Base-by-base conservation (phyloP, 805 yeast genomes). In the Myxozyma lipomycoides region DNA sequence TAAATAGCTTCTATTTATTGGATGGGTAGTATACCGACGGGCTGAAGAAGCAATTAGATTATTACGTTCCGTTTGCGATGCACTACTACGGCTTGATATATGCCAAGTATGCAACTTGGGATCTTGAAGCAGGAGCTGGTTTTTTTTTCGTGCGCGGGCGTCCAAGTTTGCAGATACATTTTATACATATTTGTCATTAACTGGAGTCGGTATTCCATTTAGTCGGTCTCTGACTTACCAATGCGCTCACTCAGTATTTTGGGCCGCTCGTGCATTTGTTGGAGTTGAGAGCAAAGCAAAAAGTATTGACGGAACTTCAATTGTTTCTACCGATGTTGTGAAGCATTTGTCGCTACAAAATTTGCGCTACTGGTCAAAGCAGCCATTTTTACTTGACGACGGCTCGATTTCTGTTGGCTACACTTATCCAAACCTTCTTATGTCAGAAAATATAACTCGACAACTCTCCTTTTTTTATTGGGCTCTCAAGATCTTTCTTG, bases 1-100 rank as follows among this genome's bases (percentile, higher is more conserved):
- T 67, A 5, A 65, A 65, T 25, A 24, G 28, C 2, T 55, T 58
- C 43, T 64, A 66, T 43, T 32, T 67, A 19, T 52, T 49, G 6
- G 67, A 64, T 40, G 70, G 70, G 2, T 66, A 68, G 69, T 66
- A 65, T 49, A 58, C 64, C 18, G 70, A 67, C 57, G 70, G 70
- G 23, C 42, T 48, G 19, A 43, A 46, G 9, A 38, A 41, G 19
- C 48, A 62, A 32, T 61, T 64, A 35, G 70, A 67, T 46, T 61
- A 66, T 51, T 67, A 67, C 47, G 63, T 64, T 43, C 58, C 66
- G 7, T 67, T 63, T 59, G 70, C 70, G 15, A 54, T 66, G 38
- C 70, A 67, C 41, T 66, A 52, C 43, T 67, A 65, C 49, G 61
- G 64, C 18, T 49, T 66, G 17, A 43, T 67, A 18, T 66, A 63